These are phyloP conservation scores for Quercus suber DNA, from an alignment of 306 rosid species.

Conservation along the genomic window DNA sequence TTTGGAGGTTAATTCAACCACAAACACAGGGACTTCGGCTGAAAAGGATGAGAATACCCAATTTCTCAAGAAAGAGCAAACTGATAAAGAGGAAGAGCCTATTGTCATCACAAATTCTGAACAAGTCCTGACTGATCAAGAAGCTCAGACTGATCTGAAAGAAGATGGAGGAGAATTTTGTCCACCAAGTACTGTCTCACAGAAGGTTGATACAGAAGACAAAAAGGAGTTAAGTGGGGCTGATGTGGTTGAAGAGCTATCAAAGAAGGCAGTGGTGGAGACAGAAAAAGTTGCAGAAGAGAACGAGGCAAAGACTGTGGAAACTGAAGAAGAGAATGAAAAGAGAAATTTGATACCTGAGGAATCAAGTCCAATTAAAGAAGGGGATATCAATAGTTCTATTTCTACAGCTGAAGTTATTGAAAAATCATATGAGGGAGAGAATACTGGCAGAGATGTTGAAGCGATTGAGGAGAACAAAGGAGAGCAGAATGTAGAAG, in stretches of 20 bases:
- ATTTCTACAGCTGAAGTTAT: slow-evolving; percentile 2
- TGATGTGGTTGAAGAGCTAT: slow-evolving; percentile 21
- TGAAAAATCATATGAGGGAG: slow-evolving; percentile 13
- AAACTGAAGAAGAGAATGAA: slow-evolving; percentile 15
- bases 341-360: slow-evolving; percentile 3
- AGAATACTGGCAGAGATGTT: slow-evolving; percentile 6
- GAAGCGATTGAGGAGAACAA: slow-evolving; percentile 14
- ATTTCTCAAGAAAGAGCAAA: slow-evolving; percentile 20
- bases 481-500: slow-evolving; percentile 17
- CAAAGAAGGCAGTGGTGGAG: slow-evolving; percentile 39
- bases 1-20: slow-evolving; percentile 8
- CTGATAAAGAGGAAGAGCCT: slow-evolving; percentile 24
- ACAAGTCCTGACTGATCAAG: slow-evolving; percentile 20
- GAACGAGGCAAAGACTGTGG: slow-evolving; percentile 26
- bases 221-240: slow-evolving; percentile 34
- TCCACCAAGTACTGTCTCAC: slow-evolving; percentile 14
- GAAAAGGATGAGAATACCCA: slow-evolving; percentile 17
- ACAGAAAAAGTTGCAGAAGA: slow-evolving; percentile 33
- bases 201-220: slow-evolving; percentile 33
- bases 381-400: slow-evolving; percentile 2
- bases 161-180: slow-evolving; percentile 22
- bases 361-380: slow-evolving; percentile 16
- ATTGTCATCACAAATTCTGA: not conserved
- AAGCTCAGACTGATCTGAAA: slow-evolving; percentile 15
- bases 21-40: slow-evolving; percentile 22